These are phyloP conservation scores for Phyllosticta paracitricarpa DNA, from an alignment of 2,329 filamentous ascomycete genomes.

Conservation along the genomic window DNA sequence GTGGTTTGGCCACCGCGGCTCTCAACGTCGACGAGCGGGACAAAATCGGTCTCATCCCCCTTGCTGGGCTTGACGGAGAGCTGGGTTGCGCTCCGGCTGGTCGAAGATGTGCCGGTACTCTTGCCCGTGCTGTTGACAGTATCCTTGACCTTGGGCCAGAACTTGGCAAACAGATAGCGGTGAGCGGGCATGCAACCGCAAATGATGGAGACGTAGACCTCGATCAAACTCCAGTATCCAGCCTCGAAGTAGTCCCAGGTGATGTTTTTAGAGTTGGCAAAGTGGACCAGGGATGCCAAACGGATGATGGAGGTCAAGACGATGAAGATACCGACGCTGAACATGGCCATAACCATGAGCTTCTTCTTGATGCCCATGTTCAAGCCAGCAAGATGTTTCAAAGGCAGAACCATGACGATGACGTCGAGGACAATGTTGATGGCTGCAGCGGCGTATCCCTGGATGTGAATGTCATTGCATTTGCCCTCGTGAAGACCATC, in stretches of 20 bases:
- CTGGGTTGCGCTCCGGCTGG: neutral
- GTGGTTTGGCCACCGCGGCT: constrained; percentile 5
- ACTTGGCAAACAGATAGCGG: constrained; percentile 13
- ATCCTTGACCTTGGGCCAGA: constrained; percentile 8
- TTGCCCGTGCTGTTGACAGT: neutral
- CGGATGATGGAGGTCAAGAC: constrained; percentile 34
- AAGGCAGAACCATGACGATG: constrained; percentile 22
- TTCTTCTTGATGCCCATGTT: constrained; percentile 25
- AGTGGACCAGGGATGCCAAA: constrained; percentile 33
- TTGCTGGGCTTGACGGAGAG: constrained; percentile 15
- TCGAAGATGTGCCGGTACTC: neutral
- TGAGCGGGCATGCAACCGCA: constrained; percentile 34
- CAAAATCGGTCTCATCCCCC: constrained; percentile 15
- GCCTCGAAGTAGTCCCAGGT: constrained; percentile 32
- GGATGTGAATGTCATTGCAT: constrained; percentile 25
- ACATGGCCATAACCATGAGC: constrained; percentile 27
- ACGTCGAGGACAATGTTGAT: constrained; percentile 24
- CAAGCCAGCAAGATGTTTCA: constrained; percentile 21
- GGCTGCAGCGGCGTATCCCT: constrained; percentile 22
- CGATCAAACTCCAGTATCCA: constrained; percentile 31
- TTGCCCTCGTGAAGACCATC: constrained; percentile 16
- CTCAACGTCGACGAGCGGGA: constrained; percentile 17
- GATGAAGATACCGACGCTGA: constrained; percentile 29
- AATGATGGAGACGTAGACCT: constrained; percentile 29
- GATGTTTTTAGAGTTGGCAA: constrained; percentile 32